These are phyloP conservation scores for Penicillium maclennaniae DNA, from an alignment of 495 filamentous ascomycete species.

Conservation along the genomic window DNA sequence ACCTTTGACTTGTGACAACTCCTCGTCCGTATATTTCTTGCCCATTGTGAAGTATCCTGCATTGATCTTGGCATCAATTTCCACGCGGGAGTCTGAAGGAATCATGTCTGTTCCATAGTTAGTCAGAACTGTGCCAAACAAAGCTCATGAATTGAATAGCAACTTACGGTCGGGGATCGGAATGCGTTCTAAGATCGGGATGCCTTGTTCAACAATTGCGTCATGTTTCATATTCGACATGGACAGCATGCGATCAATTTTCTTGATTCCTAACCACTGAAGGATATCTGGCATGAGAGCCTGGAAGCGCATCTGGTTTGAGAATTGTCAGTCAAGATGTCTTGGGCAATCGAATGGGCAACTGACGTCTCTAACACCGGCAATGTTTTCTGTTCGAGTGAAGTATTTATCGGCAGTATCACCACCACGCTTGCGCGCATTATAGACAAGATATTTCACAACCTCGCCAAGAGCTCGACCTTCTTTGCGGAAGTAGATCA, in stretches of 20 bases:
- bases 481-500: constrained; percentile 99
- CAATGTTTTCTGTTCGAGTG: constrained; percentile 92
- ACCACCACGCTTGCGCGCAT: constrained; percentile 74
- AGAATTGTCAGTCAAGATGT: background rate
- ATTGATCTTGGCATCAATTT: constrained; percentile 98
- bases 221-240: constrained; percentile 99
- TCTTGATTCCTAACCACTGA: constrained; percentile 96
- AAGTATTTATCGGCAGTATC: constrained; percentile 96
- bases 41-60: constrained; percentile 92
- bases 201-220: constrained; percentile 92
- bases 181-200: constrained; percentile 86
- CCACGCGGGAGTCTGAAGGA: constrained; percentile 87
- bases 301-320: constrained; percentile 81
- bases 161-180: constrained; percentile 69
- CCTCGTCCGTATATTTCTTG: constrained; percentile 80
- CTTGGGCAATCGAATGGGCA: background rate
- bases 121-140: background rate
- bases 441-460: constrained; percentile 97
- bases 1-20: constrained; percentile 78
- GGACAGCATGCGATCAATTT: constrained; percentile 96
- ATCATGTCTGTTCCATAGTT: constrained; percentile 58
- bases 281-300: constrained; percentile 97
- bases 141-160: background rate
- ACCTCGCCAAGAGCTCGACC: constrained; percentile 91
- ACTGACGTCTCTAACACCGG: constrained; percentile 69